These are phyloP conservation scores for Trichosporon asahii DNA, from an alignment of 1,284 basidiomycete species.

Conservation along the genomic window DNA sequence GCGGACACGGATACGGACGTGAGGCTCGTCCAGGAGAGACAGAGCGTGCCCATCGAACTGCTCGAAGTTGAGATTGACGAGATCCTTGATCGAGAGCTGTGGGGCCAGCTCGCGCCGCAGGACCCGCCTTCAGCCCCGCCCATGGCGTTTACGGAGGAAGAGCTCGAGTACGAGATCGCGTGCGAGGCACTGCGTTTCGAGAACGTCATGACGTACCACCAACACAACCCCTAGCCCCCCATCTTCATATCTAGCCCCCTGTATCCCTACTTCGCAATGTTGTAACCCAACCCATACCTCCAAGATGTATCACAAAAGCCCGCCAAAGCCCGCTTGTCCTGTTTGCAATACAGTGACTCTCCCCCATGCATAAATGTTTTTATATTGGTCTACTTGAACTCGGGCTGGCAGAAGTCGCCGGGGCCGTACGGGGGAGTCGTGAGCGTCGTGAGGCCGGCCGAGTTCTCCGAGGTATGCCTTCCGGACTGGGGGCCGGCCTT, in stretches of 20 bases:
- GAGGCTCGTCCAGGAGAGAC: background rate
- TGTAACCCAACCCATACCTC: background rate
- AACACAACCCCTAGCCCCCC: background rate
- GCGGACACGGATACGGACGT: background rate
- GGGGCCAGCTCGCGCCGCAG: background rate
- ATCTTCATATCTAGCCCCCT: background rate
- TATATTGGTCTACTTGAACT: slow-evolving; percentile 65
- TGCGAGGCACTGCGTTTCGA: background rate
- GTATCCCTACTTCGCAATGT: background rate
- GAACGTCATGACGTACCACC: background rate
- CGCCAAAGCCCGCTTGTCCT: no score
- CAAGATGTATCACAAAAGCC: background rate
- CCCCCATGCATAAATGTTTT: slow-evolving; percentile 4
- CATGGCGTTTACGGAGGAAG: background rate
- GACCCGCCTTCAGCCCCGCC: background rate
- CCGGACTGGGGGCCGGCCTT: slow-evolving; percentile 89
- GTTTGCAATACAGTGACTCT: slow-evolving; percentile 3
- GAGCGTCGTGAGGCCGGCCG: slow-evolving; percentile 79
- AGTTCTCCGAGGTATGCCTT: slow-evolving; percentile 83
- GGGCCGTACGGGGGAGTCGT: slow-evolving; percentile 90
- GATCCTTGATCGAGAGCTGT: background rate
- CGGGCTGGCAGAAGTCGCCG: slow-evolving; percentile 79
- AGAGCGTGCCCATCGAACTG: slow-evolving; percentile 1
- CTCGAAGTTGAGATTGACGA: slow-evolving; percentile 4
- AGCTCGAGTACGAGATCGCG: background rate